Evolutionary conservation across 208 protist genomes (phyloP), one percentile per base, ranked within the genome.

Genomic region (Lotmaria passim): DNA sequence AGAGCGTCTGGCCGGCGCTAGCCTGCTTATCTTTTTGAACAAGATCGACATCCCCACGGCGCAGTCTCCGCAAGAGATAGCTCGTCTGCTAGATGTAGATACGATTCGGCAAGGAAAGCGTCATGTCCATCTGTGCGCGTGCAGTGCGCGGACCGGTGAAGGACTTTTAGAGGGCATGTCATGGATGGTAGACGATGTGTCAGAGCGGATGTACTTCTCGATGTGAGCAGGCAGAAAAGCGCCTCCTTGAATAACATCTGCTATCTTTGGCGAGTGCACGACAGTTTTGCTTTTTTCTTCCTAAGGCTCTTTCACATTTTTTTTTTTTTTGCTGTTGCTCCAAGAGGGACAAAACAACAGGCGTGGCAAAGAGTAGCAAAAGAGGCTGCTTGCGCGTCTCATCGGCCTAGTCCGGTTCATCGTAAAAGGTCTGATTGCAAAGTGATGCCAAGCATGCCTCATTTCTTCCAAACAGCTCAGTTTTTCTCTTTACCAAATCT

Each of bases 21-120:
- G 98, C 41, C 79, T 99, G 58, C 85, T 99, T 1, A 89, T 99
- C n/a, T 99, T 99, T 68, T 95, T 99, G 33, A 99, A 99, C 83
- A 99, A 99, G 83, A 95, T 99, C 61, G 99, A 99, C 81, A 90
- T 99, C 24, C 75, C 87, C 38, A 89, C 80, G 2, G 75, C 93
- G 8, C 75, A 94, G 23, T 48, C 78, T 26, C 79, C 89, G 31
- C 73, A 56, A 31, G 81, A 94, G 21, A 92, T 96, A 65, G 87
- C 89, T 23, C 43, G 57, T 28, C 55, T 88, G 11, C 75, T 96
- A 39, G 92, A 97, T 47, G 76, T 96, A 15, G 86, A 87, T 33
- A 85, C 81, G 34, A 91, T 96, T 64, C 81, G 87, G n/a, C 75
- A 87, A 50, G 89, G 88, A 1, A 85, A 80, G 55, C 81, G 91